phyloP scores from a whole-genome alignment of 2,329 filamentous ascomycete genomes.

The Pseudocercospora eumusae region DNA sequence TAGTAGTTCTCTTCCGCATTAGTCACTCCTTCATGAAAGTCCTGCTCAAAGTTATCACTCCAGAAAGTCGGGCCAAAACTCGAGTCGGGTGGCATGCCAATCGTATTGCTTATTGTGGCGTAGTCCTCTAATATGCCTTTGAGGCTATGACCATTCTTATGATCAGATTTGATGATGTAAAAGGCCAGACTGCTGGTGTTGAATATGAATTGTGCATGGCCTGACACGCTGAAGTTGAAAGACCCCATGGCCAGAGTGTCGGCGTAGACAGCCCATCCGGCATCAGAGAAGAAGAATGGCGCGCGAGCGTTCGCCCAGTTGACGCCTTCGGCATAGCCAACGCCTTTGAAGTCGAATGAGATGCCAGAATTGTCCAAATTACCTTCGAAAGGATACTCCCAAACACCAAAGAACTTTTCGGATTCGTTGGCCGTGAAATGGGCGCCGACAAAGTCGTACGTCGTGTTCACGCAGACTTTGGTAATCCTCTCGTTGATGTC shows the following conservation, averaged over 20 bases:
- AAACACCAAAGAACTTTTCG: neutral
- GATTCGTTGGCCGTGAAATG: neutral
- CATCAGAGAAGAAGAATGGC: neutral
- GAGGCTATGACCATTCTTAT: neutral
- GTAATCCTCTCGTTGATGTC: neutral
- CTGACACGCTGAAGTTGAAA: neutral
- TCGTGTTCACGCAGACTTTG: neutral
- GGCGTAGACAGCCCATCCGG: neutral
- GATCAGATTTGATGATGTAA: neutral
- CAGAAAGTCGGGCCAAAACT: neutral
- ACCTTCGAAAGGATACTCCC: neutral
- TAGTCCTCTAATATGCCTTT: neutral
- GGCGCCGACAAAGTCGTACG: neutral
- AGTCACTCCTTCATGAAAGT: slow-evolving; percentile 1
- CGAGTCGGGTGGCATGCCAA: neutral
- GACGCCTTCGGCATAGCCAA: neutral
- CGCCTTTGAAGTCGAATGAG: neutral
- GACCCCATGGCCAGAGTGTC: neutral
- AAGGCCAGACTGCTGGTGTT: neutral
- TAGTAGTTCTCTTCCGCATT: neutral
- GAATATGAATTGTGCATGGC: neutral
- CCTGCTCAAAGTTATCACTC: neutral
- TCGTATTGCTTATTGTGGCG: neutral
- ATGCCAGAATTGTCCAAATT: neutral
- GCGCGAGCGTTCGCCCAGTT: neutral